These are phyloP conservation scores for Castanea sativa DNA, from an alignment of 306 rosid genomes.

Conservation along the genomic window DNA sequence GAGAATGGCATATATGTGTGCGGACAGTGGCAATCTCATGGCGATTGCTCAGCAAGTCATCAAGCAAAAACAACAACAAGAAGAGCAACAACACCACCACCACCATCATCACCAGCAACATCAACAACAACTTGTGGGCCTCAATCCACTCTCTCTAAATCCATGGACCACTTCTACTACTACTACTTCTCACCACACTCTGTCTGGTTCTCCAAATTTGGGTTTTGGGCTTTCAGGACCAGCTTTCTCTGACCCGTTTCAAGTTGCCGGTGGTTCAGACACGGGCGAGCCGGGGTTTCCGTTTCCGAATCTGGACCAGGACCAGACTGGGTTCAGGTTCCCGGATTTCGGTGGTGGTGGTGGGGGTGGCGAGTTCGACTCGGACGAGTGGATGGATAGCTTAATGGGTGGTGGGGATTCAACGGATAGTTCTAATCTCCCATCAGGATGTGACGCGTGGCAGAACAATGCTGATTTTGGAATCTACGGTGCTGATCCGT, in stretches of 20 bases:
- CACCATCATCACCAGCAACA: slow-evolving; percentile 23
- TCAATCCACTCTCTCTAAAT: slow-evolving; percentile 46
- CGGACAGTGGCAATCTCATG: slow-evolving; percentile 95
- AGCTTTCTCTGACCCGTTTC: slow-evolving; percentile 74
- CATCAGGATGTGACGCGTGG: slow-evolving; percentile 66
- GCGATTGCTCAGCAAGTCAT: slow-evolving; percentile 98
- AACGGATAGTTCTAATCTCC: slow-evolving; percentile 68
- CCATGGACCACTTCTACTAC: slow-evolving; percentile 62
- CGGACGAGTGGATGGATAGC: slow-evolving; percentile 97
- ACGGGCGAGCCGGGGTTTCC: slow-evolving; percentile 53
- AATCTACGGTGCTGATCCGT: slow-evolving; percentile 53
- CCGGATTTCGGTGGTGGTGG: slow-evolving; percentile 52
- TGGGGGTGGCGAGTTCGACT: slow-evolving; percentile 65
- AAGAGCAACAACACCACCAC: slow-evolving; percentile 61
- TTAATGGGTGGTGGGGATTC: slow-evolving; percentile 74
- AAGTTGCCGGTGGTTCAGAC: slow-evolving; percentile 52
- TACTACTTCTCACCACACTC: slow-evolving; percentile 21
- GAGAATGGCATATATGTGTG: slow-evolving; percentile 91
- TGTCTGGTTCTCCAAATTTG: slow-evolving; percentile 30
- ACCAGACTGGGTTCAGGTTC: slow-evolving; percentile 57
- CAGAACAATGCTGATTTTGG: slow-evolving; percentile 51
- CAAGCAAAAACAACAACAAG: slow-evolving; percentile 86
- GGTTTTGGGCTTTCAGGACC: slow-evolving; percentile 48
- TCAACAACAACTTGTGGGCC: slow-evolving; percentile 33
- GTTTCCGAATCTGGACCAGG: slow-evolving; percentile 65